Base-by-base conservation (phyloP, 2,329 filamentous ascomycete genomes). In the Aspergillus aculeatinus region DNA sequence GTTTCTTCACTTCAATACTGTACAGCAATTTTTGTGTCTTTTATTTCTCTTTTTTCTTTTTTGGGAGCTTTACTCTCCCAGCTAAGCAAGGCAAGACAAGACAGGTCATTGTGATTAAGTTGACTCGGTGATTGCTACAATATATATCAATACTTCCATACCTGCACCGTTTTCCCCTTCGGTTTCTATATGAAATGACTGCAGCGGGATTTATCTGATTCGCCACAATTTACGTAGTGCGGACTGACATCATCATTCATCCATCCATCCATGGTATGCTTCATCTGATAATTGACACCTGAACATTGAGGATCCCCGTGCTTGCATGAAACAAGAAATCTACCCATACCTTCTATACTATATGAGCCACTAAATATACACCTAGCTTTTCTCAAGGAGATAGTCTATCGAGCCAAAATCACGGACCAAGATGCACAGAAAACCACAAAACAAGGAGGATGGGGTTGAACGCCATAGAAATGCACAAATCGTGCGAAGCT, bases 371-470 rank as follows among this genome's bases (percentile, higher is more conserved):
- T 55, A n/a, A 48, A 35, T 33, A 35, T 31, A 48, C 21, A 48
- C 21, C 25, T 44, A 10, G 33, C 6, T 11, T n/a, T 33, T 53
- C 51, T 25, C 16, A 44, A 23, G 10, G 2, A 44, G 9, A 44
- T 7, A 9, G 11, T 31, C 27, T 35, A 47, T 6, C 12, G 25
- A 48, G 31, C 33, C 23, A 53, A 25, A n/a, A 52, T 5, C 21
- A 48, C 16, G 27, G 51, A 39, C 31, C 50, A n/a, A 51, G 5
- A 27, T 55, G 21, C 10, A 47, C 9, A 29, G 44, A 35, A 33
- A 42, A 29, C 16, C 47, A 60, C 58, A 54, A 51, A 50, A 52
- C 33, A 57, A 56, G 39, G 16, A 19, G 16, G n/a, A 16, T 19
- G 39, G 6, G 14, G 16, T 12, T 29, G 6, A 19, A 44, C 39